Conservation (phyloP, 2,329 filamentous ascomycete genomes). For the Dothistroma septosporum region DNA sequence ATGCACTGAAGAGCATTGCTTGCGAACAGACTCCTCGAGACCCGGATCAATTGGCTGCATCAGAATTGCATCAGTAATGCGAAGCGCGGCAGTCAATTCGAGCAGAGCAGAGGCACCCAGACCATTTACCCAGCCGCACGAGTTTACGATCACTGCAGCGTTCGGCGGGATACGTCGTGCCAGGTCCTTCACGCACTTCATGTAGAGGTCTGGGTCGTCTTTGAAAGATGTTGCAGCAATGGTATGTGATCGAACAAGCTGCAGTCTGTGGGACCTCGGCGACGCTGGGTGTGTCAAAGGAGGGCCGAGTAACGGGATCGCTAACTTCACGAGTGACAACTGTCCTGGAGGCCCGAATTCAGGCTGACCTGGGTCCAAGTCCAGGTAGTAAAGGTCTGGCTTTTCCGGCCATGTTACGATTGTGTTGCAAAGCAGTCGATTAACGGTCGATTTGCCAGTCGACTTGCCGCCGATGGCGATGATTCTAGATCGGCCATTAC, state of each 20-base stretch:
- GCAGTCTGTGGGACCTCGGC: constrained; percentile 22
- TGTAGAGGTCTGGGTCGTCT: constrained; percentile 63
- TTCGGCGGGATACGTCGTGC: constrained; percentile 50
- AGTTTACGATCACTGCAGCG: constrained; percentile 66
- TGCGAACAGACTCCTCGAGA: constrained; percentile 32
- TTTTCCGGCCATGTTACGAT: constrained; percentile 50
- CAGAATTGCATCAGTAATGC: constrained; percentile 62
- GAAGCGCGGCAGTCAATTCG: constrained; percentile 52
- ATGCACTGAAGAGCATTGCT: not conserved
- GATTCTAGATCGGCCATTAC: constrained; percentile 33
- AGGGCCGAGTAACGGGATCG: constrained; percentile 59
- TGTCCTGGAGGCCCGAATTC: constrained; percentile 69
- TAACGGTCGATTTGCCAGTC: constrained; percentile 73
- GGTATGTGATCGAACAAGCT: constrained; percentile 59
- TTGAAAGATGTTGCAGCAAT: constrained; percentile 63
- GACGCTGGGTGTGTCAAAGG: constrained; percentile 60
- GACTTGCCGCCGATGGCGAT: constrained; percentile 67
- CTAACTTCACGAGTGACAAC: constrained; percentile 62
- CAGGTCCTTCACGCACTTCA: constrained; percentile 61
- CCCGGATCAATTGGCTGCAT: constrained; percentile 61
- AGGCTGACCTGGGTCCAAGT: constrained; percentile 73
- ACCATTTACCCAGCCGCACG: constrained; percentile 68
- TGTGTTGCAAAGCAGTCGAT: constrained; percentile 62
- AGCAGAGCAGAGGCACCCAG: constrained; percentile 63
- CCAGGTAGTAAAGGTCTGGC: constrained; percentile 53